These are phyloP conservation scores for Xylaria arbuscula DNA, from an alignment of 2,329 filamentous ascomycete genomes.

Conservation along the genomic window DNA sequence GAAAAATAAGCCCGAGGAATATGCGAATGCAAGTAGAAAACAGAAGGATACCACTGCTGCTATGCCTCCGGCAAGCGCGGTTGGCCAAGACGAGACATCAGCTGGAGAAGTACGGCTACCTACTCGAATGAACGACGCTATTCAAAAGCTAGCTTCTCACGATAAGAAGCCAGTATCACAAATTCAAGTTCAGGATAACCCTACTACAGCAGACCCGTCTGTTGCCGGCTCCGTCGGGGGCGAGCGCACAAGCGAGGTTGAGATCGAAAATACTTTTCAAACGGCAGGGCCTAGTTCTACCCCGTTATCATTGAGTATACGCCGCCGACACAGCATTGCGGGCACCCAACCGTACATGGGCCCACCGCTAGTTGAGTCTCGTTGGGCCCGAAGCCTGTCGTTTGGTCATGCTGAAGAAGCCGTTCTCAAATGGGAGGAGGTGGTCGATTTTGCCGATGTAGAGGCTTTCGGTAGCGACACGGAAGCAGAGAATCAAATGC, in stretches of 20 bases:
- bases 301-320: slow-evolving; percentile 61
- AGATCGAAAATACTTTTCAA: slow-evolving; percentile 66
- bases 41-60: slow-evolving; percentile 48
- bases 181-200: slow-evolving; percentile 41
- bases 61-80: slow-evolving; percentile 30
- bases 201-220: slow-evolving; percentile 61
- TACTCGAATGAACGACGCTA: slow-evolving; percentile 36
- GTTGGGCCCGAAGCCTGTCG: slow-evolving; percentile 78
- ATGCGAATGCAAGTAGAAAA: slow-evolving; percentile 57
- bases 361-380: slow-evolving; percentile 63
- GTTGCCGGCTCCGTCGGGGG: slow-evolving; percentile 68
- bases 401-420: slow-evolving; percentile 81
- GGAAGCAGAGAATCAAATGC: slow-evolving; percentile 34
- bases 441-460: slow-evolving; percentile 58
- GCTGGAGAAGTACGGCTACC: slow-evolving; percentile 30
- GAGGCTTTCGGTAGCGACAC: slow-evolving; percentile 47
- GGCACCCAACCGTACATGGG: slow-evolving; percentile 48
- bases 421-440: slow-evolving; percentile 73
- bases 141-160: slow-evolving; percentile 33
- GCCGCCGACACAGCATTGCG: slow-evolving; percentile 71
- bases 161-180: slow-evolving; percentile 42
- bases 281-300: slow-evolving; percentile 60
- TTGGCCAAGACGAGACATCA: slow-evolving; percentile 33
- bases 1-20: slow-evolving; percentile 73
- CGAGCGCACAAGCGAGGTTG: slow-evolving; percentile 68